Evolutionary conservation across 176 grass and related monocot species (phyloP).

Genomic region (Luzula sylvatica): DNA sequence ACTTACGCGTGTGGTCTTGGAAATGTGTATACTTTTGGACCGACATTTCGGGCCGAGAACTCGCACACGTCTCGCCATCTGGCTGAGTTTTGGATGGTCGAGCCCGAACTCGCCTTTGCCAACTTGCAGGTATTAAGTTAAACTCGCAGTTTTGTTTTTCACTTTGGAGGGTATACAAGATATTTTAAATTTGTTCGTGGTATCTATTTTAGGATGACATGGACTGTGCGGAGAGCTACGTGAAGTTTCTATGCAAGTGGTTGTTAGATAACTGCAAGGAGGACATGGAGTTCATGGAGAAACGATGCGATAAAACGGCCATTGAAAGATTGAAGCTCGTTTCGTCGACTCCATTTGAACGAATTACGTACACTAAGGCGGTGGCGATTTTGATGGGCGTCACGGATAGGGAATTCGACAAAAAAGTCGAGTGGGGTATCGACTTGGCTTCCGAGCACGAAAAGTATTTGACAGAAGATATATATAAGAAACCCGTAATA

Average conservation of each 20-base stretch:
- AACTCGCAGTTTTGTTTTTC: too few relatives aligned
- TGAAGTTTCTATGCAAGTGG: slow-evolving; percentile 91
- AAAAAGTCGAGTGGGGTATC: slow-evolving; percentile 93
- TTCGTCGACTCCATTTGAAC: slow-evolving; percentile 61
- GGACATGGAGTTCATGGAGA: slow-evolving; percentile 99
- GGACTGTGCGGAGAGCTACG: slow-evolving; percentile 75
- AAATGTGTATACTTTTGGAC: slow-evolving; percentile 92
- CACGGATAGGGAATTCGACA: slow-evolving; percentile 71
- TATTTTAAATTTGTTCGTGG: too few relatives aligned
- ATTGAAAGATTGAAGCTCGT: slow-evolving; percentile 82
- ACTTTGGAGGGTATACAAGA: too few relatives aligned
- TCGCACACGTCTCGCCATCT: slow-evolving; percentile 87
- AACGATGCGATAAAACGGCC: slow-evolving; percentile 63
- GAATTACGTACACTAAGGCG: slow-evolving; percentile 84
- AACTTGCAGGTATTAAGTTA: slow-evolving; percentile 94
- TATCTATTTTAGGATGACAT: slow-evolving; percentile 87
- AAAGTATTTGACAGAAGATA: slow-evolving; percentile 90
- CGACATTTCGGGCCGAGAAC: slow-evolving; percentile 90
- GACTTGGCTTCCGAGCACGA: slow-evolving; percentile 95
- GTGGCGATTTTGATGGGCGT: slow-evolving; percentile 65
- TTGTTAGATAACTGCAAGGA: slow-evolving; percentile 59
- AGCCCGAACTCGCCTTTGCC: slow-evolving; percentile 94
- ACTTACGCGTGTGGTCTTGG: slow-evolving; percentile 84
- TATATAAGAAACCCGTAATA: slow-evolving; percentile 97
- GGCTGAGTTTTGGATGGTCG: slow-evolving; percentile 99